Evolutionary conservation across 768 basidiomycete genomes (phyloP).

Genomic region (Lentinula edodes): DNA sequence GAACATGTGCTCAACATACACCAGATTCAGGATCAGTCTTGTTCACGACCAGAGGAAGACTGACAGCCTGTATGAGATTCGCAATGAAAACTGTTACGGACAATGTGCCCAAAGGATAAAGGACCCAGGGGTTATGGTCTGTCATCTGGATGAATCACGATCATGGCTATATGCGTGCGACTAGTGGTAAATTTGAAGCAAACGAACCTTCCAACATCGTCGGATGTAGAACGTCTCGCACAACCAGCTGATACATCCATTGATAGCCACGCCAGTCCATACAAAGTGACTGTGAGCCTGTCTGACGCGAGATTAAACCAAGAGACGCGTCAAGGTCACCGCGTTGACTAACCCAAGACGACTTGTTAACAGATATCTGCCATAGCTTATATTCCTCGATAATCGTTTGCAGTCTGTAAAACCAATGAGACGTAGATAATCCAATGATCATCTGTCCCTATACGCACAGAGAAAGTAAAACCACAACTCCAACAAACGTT

Average conservation of each 20-base stretch:
- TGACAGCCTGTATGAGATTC: conserved; percentile 23
- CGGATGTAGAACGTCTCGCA: conserved; percentile 46
- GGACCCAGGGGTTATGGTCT: conserved; percentile 29
- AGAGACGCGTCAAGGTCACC: neutral
- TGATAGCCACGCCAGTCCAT: conserved; percentile 42
- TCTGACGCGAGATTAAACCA: conserved; percentile 2
- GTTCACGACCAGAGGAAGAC: neutral
- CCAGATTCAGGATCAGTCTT: neutral
- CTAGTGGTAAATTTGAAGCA: neutral
- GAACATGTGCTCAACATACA: neutral
- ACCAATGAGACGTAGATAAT: neutral
- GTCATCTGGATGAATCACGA: conserved; percentile 29
- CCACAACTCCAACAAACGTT: conserved; percentile 32
- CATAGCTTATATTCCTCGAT: conserved; percentile 38
- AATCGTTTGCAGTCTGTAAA: conserved; percentile 30
- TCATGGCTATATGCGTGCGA: neutral
- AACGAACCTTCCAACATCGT: conserved; percentile 45
- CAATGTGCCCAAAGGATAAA: conserved; percentile 26
- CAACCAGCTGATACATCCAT: conserved; percentile 38
- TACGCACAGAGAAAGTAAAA: conserved; percentile 37
- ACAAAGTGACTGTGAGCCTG: conserved; percentile 35
- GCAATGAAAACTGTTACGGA: conserved; percentile 28
- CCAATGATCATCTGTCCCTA: neutral
- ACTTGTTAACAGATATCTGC: conserved; percentile 25
- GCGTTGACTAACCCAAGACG: conserved; percentile 27